Evolutionary conservation across 1,284 basidiomycete genomes (phyloP).

Genomic region (Pseudozyma hubeiensis): DNA sequence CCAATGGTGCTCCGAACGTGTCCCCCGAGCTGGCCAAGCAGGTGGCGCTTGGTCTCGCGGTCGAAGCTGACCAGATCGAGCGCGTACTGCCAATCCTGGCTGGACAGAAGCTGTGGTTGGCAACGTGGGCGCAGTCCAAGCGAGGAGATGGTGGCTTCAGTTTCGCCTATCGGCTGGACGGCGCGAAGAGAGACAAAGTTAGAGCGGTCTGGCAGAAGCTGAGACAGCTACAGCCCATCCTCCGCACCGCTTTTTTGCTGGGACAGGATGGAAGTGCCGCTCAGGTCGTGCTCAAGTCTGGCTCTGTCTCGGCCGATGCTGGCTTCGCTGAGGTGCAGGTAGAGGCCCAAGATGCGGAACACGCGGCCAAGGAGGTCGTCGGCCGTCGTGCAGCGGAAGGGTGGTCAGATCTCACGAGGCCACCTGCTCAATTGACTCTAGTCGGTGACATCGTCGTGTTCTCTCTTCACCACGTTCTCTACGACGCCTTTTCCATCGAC

Average conservation of each 20-base stretch:
- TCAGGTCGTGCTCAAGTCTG: slow-evolving; percentile 40
- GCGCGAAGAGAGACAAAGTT: slow-evolving; percentile 15
- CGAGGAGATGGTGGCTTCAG: slow-evolving; percentile 45
- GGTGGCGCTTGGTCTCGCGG: slow-evolving; percentile 16
- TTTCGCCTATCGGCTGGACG: slow-evolving; percentile 48
- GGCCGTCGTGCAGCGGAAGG: slow-evolving; percentile 19
- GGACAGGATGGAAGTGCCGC: slow-evolving; percentile 21
- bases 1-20: neutral
- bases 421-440: slow-evolving; percentile 35
- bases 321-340: slow-evolving; percentile 14
- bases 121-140: slow-evolving; percentile 31
- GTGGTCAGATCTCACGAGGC: slow-evolving; percentile 22
- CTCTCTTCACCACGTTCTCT: slow-evolving; percentile 62
- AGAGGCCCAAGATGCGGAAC: slow-evolving; percentile 3
- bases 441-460: slow-evolving; percentile 50
- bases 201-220: slow-evolving; percentile 47
- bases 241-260: slow-evolving; percentile 54
- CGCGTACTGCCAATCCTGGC: slow-evolving; percentile 50
- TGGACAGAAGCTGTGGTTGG: slow-evolving; percentile 56
- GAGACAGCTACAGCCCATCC: slow-evolving; percentile 46
- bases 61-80: slow-evolving; percentile 35
- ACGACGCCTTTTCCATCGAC: slow-evolving; percentile 62
- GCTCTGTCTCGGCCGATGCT: neutral
- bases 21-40: slow-evolving; percentile 14
- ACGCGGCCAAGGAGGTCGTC: slow-evolving; percentile 12